Conservation (phyloP, 345 rosid species). For the Corymbia maculata region DNA sequence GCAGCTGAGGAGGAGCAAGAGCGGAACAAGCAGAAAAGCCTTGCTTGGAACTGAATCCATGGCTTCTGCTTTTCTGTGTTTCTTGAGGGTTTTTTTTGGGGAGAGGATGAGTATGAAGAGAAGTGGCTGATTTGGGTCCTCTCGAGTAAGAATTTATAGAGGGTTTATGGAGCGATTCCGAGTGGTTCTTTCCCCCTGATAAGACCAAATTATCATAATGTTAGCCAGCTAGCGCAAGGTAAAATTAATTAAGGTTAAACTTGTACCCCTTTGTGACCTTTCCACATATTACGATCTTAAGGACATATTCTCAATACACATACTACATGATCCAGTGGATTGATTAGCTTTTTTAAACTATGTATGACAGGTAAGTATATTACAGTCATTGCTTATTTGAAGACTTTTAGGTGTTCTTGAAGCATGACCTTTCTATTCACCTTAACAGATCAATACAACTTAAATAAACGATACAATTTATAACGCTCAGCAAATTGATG, state of each 20-base stretch:
- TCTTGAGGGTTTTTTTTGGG: not conserved
- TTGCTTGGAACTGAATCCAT: constrained; percentile 23
- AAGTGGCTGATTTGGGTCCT: not conserved
- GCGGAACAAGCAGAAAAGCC: constrained; percentile 14
- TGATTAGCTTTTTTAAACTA: too few species aligned
- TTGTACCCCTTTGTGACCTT: not conserved
- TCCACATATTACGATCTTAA: not conserved
- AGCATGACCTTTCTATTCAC: too few species aligned
- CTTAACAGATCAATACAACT: too few species aligned
- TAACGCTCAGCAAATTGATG: too few species aligned
- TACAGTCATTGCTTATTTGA: too few species aligned
- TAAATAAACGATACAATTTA: too few species aligned
- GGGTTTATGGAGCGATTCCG: constrained; percentile 11
- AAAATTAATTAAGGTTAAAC: not conserved
- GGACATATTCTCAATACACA: too few species aligned
- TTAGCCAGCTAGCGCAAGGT: not conserved
- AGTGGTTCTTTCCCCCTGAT: not conserved
- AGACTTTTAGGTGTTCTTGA: too few species aligned
- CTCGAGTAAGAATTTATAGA: constrained; percentile 15
- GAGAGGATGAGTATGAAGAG: not conserved
- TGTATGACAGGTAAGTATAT: too few species aligned
- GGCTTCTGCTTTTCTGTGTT: not conserved
- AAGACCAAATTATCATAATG: not conserved
- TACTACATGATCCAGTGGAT: too few species aligned
- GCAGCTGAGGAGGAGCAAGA: constrained; percentile 15